Evolutionary conservation across 2,329 filamentous ascomycete species (phyloP).

Genomic region (Botrytis aclada): DNA sequence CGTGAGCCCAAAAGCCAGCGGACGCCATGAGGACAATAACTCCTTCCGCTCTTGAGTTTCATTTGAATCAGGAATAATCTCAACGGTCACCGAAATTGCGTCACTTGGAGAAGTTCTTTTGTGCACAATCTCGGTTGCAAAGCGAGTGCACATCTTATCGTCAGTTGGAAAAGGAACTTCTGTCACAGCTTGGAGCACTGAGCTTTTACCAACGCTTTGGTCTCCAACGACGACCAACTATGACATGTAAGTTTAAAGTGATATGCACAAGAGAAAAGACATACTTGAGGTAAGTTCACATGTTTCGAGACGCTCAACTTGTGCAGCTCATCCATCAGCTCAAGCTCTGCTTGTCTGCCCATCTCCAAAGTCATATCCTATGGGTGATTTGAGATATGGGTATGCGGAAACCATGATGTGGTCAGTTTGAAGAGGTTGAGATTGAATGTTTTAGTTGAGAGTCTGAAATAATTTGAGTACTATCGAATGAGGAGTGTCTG

Average conservation of each 20-base stretch:
- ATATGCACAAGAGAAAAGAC: neutral
- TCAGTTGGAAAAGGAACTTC: constrained; percentile 41
- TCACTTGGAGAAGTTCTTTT: constrained; percentile 24
- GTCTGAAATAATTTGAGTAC: neutral
- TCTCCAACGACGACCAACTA: constrained; percentile 42
- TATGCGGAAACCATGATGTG: neutral
- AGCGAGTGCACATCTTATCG: constrained; percentile 43
- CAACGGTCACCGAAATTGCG: constrained; percentile 15
- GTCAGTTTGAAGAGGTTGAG: neutral
- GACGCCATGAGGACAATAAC: neutral
- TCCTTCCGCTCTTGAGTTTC: constrained; percentile 16
- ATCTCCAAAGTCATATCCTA: constrained; percentile 24
- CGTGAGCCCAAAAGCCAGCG: neutral
- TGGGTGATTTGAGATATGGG: neutral
- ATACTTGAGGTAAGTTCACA: constrained; percentile 25
- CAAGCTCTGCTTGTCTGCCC: constrained; percentile 23
- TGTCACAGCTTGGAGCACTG: constrained; percentile 38
- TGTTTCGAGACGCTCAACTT: constrained; percentile 24
- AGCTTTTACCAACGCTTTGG: constrained; percentile 42
- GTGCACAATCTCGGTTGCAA: constrained; percentile 45
- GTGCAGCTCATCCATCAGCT: constrained; percentile 27
- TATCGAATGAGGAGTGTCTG: neutral
- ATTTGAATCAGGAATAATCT: constrained; percentile 7
- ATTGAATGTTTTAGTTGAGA: neutral
- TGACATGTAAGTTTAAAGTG: neutral